These are phyloP conservation scores for Lotus japonicus DNA, from an alignment of 306 rosid genomes.

Conservation along the genomic window DNA sequence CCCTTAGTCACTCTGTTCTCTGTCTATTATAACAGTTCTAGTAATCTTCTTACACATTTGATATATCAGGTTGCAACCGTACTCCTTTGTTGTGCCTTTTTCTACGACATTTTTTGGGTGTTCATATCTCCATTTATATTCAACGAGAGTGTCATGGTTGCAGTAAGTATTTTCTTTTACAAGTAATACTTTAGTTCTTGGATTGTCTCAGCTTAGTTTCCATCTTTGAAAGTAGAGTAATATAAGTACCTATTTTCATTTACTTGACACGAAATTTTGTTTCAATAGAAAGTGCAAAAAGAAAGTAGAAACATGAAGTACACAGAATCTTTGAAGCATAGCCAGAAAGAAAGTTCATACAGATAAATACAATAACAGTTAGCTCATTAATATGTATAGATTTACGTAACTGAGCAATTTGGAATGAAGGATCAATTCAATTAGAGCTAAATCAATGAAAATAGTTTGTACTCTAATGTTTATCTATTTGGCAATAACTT, in stretches of 20 bases:
- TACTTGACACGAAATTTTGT: background rate
- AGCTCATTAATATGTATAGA: background rate
- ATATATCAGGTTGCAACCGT: conserved; percentile 88
- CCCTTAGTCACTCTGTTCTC: conserved; percentile 4
- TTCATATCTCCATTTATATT: conserved; percentile 77
- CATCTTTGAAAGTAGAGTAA: background rate
- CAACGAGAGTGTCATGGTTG: conserved; percentile 84
- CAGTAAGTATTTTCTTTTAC: conserved; percentile 42
- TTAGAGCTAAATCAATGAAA: background rate
- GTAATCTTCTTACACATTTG: conserved; percentile 3
- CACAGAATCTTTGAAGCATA: background rate
- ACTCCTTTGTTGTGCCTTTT: conserved; percentile 87
- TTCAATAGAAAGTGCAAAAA: conserved; percentile 4
- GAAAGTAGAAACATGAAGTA: background rate
- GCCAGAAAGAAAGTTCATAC: background rate
- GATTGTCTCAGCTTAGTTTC: conserved; percentile 9
- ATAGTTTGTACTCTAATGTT: background rate
- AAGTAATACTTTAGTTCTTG: background rate
- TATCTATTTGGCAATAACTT: background rate
- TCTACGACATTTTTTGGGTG: conserved; percentile 98
- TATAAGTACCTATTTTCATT: background rate
- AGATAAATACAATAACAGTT: background rate
- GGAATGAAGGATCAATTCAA: background rate
- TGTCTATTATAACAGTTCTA: background rate
- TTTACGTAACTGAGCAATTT: background rate